Conservation (phyloP, 768 basidiomycete genomes). For the Mycena floridula region DNA sequence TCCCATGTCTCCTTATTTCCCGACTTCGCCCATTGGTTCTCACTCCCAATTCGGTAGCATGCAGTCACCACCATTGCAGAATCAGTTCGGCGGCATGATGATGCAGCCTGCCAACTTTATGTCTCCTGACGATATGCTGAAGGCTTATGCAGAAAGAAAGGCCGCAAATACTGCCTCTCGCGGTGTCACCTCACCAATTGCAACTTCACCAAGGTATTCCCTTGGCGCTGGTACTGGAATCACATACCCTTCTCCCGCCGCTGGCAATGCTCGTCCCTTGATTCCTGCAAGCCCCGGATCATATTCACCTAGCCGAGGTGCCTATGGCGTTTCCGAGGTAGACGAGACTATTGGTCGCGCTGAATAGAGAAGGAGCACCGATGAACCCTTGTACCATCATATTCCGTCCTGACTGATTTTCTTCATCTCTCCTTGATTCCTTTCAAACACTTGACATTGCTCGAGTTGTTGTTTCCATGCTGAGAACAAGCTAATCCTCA, state of each 20-base stretch:
- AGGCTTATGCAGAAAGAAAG: slow-evolving; percentile 57
- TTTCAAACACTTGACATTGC: no score
- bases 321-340: slow-evolving; percentile 2
- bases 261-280: background rate
- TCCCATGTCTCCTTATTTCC: background rate
- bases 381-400: no score
- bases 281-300: slow-evolving; percentile 1
- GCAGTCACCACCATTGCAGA: no score
- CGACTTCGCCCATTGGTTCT: background rate
- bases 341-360: background rate
- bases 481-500: no score
- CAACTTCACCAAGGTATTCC: background rate
- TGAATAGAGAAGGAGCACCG: no score
- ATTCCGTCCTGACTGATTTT: no score
- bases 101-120: slow-evolving; percentile 7
- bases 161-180: background rate
- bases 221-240: background rate
- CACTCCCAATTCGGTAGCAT: no score
- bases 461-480: no score
- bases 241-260: background rate
- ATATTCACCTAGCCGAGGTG: slow-evolving; percentile 1
- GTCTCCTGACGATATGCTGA: slow-evolving; percentile 63
- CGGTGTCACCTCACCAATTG: background rate
- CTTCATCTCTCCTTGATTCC: no score
- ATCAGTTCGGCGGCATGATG: background rate